Conservation (phyloP, 345 rosid genomes). For the Noccaea bulbosa region DNA sequence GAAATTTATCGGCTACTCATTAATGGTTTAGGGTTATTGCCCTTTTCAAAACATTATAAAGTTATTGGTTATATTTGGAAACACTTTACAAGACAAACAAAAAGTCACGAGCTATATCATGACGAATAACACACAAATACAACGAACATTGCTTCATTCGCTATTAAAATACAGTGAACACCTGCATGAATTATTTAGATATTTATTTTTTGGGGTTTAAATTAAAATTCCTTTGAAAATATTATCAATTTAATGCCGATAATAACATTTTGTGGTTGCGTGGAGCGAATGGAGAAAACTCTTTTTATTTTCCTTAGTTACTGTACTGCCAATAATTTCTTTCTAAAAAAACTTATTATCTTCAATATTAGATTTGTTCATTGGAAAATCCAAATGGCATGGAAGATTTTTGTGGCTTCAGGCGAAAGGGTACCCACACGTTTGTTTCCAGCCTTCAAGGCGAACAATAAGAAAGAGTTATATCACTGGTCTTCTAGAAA, state of each 20-base stretch:
- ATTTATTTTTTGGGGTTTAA: neutral
- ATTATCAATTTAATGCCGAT: neutral
- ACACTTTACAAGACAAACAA: neutral
- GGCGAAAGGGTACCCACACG: slow-evolving; percentile 4
- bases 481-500: slow-evolving; percentile 30
- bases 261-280: too few relatives aligned
- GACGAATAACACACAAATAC: slow-evolving; percentile 2
- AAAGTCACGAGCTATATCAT: neutral
- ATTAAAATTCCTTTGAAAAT: neutral
- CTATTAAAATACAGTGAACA: slow-evolving; percentile 7
- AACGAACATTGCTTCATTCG: neutral
- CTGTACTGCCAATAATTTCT: too few relatives aligned
- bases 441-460: slow-evolving; percentile 25
- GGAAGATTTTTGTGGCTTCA: neutral
- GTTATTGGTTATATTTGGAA: neutral
- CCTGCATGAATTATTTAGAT: neutral
- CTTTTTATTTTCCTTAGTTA: too few relatives aligned
- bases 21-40: neutral
- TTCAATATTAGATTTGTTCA: too few relatives aligned
- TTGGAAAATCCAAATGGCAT: too few relatives aligned
- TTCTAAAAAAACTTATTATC: too few relatives aligned
- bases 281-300: too few relatives aligned
- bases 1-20: neutral
- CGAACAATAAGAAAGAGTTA: neutral
- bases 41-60: neutral